These are phyloP conservation scores for Volutella citrinella DNA, from an alignment of 2,329 filamentous ascomycete species.

Conservation along the genomic window DNA sequence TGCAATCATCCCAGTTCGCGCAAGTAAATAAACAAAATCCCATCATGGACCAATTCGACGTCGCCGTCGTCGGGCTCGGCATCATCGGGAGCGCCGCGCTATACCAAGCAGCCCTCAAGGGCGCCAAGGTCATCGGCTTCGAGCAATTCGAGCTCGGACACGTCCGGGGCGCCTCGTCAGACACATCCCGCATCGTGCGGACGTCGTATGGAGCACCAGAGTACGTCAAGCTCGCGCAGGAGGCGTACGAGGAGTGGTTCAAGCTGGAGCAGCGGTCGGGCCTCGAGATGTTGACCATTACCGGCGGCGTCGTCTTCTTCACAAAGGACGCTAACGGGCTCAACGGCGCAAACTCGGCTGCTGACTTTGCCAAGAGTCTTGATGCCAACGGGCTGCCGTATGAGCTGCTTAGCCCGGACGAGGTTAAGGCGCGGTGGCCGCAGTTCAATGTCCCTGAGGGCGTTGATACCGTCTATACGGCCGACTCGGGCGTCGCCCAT, in stretches of 20 bases:
- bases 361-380: conserved; percentile 9
- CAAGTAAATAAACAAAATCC: too few species aligned
- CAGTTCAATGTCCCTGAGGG: conserved; percentile 13
- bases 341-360: not conserved
- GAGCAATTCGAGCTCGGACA: conserved; percentile 25
- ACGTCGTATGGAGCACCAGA: conserved; percentile 20
- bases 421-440: conserved; percentile 18
- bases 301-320: conserved; percentile 22
- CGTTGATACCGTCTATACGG: conserved; percentile 19
- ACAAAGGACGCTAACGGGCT: conserved; percentile 13
- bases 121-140: conserved; percentile 20
- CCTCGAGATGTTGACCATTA: conserved; percentile 18
- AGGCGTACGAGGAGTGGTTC: conserved; percentile 22
- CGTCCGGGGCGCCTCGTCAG: conserved; percentile 21
- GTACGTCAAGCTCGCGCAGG: conserved; percentile 19
- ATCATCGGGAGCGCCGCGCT: conserved; percentile 15
- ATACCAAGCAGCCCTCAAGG: conserved; percentile 17
- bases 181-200: conserved; percentile 23
- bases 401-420: conserved; percentile 13
- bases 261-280: conserved; percentile 16
- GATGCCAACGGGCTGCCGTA: conserved; percentile 15
- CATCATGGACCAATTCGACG: conserved; percentile 4
- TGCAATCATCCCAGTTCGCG: too few species aligned
- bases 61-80: conserved; percentile 9
- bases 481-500: conserved; percentile 20